Base-by-base conservation (phyloP, 2,329 filamentous ascomycete species). In the Phialophora tarda region DNA sequence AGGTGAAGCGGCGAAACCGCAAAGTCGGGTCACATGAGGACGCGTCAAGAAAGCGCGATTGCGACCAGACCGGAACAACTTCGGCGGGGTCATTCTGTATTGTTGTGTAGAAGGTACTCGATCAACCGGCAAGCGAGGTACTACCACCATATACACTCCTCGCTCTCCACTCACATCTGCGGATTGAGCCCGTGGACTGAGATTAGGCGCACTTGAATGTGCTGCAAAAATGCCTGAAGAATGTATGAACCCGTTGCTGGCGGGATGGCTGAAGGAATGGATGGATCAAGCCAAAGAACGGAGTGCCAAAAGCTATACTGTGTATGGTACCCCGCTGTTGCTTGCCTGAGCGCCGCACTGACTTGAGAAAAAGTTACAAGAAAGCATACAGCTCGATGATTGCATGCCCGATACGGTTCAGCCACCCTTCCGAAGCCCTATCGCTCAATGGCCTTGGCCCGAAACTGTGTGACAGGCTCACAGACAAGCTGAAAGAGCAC, bases 231-330 rank as follows among this genome's bases (percentile, higher is more conserved):
- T 79, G 78, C 73, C 74, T 12, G 77, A 80, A 58, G 72, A 74
- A 14, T 89, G 86, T 70, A 84, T 87, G 17, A 95, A 95, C 72
- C 88, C 91, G 4, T 82, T 91, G 48, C 83, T 92, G 8, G 82
- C 93, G 11, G 79, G 80, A 70, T 93, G 90, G 88, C 86, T 93
- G 59, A 89, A 91, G 74, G 90, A 93, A 80, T 92, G 89, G 89
- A 84, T 90, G 58, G 89, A 93, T 53, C 76, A 85, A 48, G 91
- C 90, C 12, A 83, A 85, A 57, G 86, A 91, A 71, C 85, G 85
- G 54, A 91, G 89, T 74, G 86, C 86, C 21, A 92, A 91, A 75
- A 89, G 89, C 24, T 79, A 88, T 26, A 86, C 84, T 56, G 79
- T 82, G 80, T 83, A 63, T 48, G 77, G 74, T 60, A 21, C 23